Evolutionary conservation across 805 yeast species (phyloP), one percentile per base, ranked within the genome.

Genomic region (Starmerella bacillaris): DNA sequence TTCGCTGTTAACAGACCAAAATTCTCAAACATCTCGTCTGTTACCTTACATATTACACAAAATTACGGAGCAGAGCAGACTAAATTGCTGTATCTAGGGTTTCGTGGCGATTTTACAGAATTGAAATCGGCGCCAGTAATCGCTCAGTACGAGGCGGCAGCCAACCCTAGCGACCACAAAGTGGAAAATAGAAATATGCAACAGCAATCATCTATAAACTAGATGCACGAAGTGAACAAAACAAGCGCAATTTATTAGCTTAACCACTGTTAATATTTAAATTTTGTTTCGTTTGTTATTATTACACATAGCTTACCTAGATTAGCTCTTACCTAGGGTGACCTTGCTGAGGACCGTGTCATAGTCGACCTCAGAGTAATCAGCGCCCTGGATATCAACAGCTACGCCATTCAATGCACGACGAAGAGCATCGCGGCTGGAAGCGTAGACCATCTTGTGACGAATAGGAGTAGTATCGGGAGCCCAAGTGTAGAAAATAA

Each of bases 361-460:
- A 61, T 77, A 80, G 45, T 93, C 79, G 48, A 89, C 95, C 69
- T 89, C 98, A 43, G 92, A 75, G 63, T 74, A 84, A 61, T 89
- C 98, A 40, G 98, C 89, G 56, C 96, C 98, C 67, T 89, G 98
- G 54, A 89, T 68, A 56, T 89, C 98, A 49, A 93, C 60, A 38
- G 94, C 66, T 48, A 89, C 74, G 61, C 98, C 98, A 59, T 79
- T 86, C 56, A 89, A 68, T 38, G 98, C 86, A 64, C 94, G 82
- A 70, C 96, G 86, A 55, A 89, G 71, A 33, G 95, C 94, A 53
- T 84, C 96, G 64, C 83, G 83, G 41, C 96, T 84, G n/a, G 94
- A 73, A 32, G 98, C 96, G 66, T 84, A 86, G 44, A 86, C 78
- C 98, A 89, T 89, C 78, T 89, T 89, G 51, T 50, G 60, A 67